Base-by-base conservation (phyloP, 805 yeast species). In the Metschnikowia colocasiae region DNA sequence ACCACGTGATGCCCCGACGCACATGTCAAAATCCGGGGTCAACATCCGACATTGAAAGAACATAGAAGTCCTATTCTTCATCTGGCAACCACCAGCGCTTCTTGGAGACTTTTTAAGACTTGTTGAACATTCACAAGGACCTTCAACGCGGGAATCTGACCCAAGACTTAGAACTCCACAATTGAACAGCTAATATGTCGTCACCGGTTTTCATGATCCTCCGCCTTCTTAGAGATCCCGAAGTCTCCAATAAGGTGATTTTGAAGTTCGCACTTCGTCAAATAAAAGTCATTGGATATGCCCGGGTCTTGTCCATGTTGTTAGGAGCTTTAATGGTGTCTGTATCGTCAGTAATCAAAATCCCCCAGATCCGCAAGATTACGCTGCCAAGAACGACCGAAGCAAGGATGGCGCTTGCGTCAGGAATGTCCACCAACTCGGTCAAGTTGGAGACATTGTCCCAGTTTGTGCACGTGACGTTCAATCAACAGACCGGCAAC, bases 311-410 rank as follows among this genome's bases (percentile, higher is more conserved):
- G 19, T 59, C 75, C 3, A 55, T 62, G 27, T 42, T 66, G 15
- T 58, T 70, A 15, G 66, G 75, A 3, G 60, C 68, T 1, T 50
- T 59, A 12, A 61, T 65, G 43, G 75, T 71, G 19, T 74, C 66
- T 1, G 67, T 55, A 3, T 67, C 75, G 20, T 64, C 72, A 36
- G 53, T 71, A 15, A 65, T 71, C 47, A 65, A 67, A 57, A 52
- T 71, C 22, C 77, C 77, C 3, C 77, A 72, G 48, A 71, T 72
- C 44, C 49, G 47, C 35, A 71, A 71, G 55, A 64, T 72, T 40
- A 41, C 63, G 33, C 53, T 50, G 19, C 73, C 71, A 4, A 44
- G 52, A 34, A 45, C 57, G 12, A 52, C 65, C 29, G 52, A 56
- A 15, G 59, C 54, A 12, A 55, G 68, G 23, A 56, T 64, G 18